These are phyloP conservation scores for Talaromyces wortmannii DNA, from an alignment of 495 filamentous ascomycete genomes.

Conservation along the genomic window DNA sequence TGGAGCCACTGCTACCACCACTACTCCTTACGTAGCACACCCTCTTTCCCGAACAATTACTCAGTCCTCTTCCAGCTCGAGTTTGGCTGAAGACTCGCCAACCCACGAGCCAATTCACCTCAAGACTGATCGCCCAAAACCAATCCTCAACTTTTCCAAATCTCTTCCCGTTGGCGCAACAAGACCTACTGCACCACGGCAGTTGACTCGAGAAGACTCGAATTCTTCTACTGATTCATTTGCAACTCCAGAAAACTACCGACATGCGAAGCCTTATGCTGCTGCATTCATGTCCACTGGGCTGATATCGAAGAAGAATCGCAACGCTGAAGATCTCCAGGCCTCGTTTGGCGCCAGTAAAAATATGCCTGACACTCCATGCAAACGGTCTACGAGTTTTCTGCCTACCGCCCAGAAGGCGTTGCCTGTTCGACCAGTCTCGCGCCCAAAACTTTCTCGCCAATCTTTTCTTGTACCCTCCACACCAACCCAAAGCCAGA, in stretches of 20 bases:
- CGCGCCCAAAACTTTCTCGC: slow-evolving; percentile 44
- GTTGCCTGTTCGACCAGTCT: slow-evolving; percentile 46
- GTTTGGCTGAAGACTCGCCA: slow-evolving; percentile 67
- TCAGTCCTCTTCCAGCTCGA: slow-evolving; percentile 76
- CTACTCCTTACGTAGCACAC: slow-evolving; percentile 49
- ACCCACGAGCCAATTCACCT: slow-evolving; percentile 52
- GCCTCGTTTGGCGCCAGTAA: slow-evolving; percentile 35
- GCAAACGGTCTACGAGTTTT: slow-evolving; percentile 69
- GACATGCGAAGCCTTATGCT: slow-evolving; percentile 72
- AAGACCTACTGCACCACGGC: slow-evolving; percentile 34
- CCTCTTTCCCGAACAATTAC: slow-evolving; percentile 80
- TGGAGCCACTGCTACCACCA: slow-evolving; percentile 6
- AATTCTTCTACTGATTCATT: slow-evolving; percentile 47
- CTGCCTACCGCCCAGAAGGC: slow-evolving; percentile 55
- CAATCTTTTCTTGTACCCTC: slow-evolving; percentile 55
- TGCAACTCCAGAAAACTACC: slow-evolving; percentile 79
- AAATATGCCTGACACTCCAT: slow-evolving; percentile 87
- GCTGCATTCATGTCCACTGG: slow-evolving; percentile 92
- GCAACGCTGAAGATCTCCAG: slow-evolving; percentile 47
- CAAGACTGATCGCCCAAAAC: slow-evolving; percentile 42
- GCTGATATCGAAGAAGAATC: slow-evolving; percentile 80
- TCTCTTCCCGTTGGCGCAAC: slow-evolving; percentile 67
- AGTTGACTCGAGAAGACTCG: slow-evolving; percentile 35
- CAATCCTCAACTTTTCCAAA: slow-evolving; percentile 66
- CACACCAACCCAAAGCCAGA: slow-evolving; percentile 44